These are phyloP conservation scores for Aspergillus egyptiacus DNA, from an alignment of 495 filamentous ascomycete species.

Conservation along the genomic window DNA sequence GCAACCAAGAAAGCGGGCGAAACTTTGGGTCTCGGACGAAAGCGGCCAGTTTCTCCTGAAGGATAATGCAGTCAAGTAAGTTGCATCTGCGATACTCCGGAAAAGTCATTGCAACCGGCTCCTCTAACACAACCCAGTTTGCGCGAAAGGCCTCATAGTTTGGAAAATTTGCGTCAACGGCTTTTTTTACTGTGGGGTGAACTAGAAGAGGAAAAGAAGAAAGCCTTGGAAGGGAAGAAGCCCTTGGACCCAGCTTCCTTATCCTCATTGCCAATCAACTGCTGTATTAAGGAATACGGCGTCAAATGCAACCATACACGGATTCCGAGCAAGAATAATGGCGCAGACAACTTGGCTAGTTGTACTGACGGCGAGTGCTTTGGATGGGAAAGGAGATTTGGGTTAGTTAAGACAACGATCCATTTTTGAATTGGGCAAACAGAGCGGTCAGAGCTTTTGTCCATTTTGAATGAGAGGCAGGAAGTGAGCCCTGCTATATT, in stretches of 20 bases:
- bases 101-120: not conserved
- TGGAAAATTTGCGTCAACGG: constrained; percentile 57
- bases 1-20: constrained; percentile 43
- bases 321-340: constrained; percentile 6
- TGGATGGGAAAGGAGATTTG: constrained; percentile 48
- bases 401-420: constrained; percentile 45
- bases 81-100: not conserved
- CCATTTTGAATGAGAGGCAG: not conserved
- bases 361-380: constrained; percentile 32
- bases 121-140: constrained; percentile 41
- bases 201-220: constrained; percentile 61
- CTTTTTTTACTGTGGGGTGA: constrained; percentile 83
- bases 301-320: constrained; percentile 32
- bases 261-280: constrained; percentile 31
- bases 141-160: constrained; percentile 34
- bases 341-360: constrained; percentile 13
- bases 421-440: constrained; percentile 11
- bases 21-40: constrained; percentile 58
- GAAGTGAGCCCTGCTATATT: not conserved
- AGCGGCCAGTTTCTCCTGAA: constrained; percentile 61
- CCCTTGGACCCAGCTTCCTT: constrained; percentile 10
- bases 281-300: constrained; percentile 51
- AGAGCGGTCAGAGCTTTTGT: not conserved
- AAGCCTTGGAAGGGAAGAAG: constrained; percentile 8
- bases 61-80: constrained; percentile 64